A percentile compares a stretch with the other conserved stretches of the same genome.
These are phyloP conservation scores for Perkinsus marinus DNA, from an alignment of 169 alveolate genomes.

Conservation along the genomic window DNA sequence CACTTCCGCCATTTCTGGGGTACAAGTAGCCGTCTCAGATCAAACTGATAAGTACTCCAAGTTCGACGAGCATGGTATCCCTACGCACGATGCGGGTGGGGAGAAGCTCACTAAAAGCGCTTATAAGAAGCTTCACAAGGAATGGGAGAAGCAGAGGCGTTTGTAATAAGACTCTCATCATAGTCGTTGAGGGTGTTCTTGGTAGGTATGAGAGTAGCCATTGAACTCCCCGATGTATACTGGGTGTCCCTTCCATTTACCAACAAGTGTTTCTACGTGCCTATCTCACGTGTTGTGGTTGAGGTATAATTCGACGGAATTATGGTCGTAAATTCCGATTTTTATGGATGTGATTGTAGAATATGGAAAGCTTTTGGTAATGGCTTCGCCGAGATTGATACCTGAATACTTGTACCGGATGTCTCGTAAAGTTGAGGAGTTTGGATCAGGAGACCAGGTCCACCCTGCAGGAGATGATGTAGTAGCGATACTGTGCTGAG, in stretches of 20 bases:
- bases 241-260: too few relatives aligned
- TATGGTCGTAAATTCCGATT: too few relatives aligned
- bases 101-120: conserved; percentile 4
- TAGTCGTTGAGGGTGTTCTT: neutral
- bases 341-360: too few relatives aligned
- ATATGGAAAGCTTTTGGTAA: too few relatives aligned
- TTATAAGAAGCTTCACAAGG: conserved; percentile 14
- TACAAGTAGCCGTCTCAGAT: neutral
- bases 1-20: too few relatives aligned
- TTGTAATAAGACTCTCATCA: neutral
- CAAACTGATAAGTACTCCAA: conserved; percentile 17
- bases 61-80: conserved; percentile 31
- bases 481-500: too few relatives aligned
- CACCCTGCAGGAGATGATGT: too few relatives aligned
- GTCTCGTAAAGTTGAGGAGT: too few relatives aligned
- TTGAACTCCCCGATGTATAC: neutral
- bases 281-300: neutral
- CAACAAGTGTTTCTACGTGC: neutral
- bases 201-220: neutral
- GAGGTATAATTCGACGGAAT: neutral
- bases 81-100: conserved; percentile 20
- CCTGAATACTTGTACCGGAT: too few relatives aligned
- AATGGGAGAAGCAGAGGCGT: conserved; percentile 15
- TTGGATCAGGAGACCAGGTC: too few relatives aligned
- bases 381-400: too few relatives aligned